Conservation (phyloP, 352 stramenopile genomes). For the Peronospora destructor region DNA sequence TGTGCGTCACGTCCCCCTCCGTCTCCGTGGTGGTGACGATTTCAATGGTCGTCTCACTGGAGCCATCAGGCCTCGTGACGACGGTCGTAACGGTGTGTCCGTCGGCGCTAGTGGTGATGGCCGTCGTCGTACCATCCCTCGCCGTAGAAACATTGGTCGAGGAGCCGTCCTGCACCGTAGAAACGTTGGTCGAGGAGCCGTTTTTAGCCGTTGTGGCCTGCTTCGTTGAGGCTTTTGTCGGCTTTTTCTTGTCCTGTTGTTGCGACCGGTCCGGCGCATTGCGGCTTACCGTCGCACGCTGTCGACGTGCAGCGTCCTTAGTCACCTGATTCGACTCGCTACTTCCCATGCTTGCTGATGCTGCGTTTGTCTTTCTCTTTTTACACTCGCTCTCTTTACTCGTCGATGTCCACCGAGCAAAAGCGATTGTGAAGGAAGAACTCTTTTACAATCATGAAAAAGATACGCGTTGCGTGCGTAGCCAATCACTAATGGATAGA, state of each 20-base stretch:
- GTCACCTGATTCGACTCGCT: slow-evolving; percentile 25
- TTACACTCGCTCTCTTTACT: slow-evolving; percentile 7
- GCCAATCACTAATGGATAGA: not conserved
- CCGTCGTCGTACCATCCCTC: slow-evolving; percentile 21
- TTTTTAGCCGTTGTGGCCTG: slow-evolving; percentile 4
- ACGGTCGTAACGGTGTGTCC: slow-evolving; percentile 22
- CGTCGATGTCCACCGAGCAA: slow-evolving; percentile 14
- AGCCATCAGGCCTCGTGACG: slow-evolving; percentile 23
- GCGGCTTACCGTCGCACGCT: slow-evolving; percentile 19
- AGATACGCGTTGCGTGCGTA: slow-evolving; percentile 19
- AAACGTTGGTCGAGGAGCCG: too few relatives aligned
- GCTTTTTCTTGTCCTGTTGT: slow-evolving; percentile 12
- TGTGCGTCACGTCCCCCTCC: slow-evolving; percentile 13
- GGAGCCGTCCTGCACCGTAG: slow-evolving; percentile 3
- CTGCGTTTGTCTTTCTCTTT: not conserved
- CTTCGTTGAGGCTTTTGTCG: slow-evolving; percentile 5
- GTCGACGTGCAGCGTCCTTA: slow-evolving; percentile 22
- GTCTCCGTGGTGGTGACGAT: slow-evolving; percentile 23
- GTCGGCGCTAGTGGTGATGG: slow-evolving; percentile 29
- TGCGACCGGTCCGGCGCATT: slow-evolving; percentile 6
- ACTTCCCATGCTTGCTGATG: slow-evolving; percentile 22
- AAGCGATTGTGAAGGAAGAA: slow-evolving; percentile 21
- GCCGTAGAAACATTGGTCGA: slow-evolving; percentile 15
- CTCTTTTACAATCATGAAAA: too few relatives aligned
- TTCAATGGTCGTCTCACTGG: slow-evolving; percentile 25